phyloP scores from a whole-genome alignment of 2,329 filamentous ascomycete genomes.

The Alternaria dauci region DNA sequence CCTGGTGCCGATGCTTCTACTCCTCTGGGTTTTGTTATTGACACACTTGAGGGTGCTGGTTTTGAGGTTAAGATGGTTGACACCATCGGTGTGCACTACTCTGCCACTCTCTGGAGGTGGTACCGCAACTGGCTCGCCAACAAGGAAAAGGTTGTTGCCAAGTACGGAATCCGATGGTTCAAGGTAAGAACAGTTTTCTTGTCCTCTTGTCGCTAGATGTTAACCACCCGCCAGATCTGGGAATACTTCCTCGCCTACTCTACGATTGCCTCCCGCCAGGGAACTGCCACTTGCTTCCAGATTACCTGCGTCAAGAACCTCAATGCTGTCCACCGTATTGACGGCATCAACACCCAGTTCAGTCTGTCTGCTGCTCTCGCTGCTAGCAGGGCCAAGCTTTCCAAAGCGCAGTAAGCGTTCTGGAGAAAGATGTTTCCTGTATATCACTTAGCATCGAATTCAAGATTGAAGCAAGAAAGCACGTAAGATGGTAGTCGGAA shows the following conservation, averaged over 20 bases:
- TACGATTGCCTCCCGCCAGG: slow-evolving; percentile 84
- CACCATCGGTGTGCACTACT: slow-evolving; percentile 96
- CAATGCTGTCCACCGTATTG: slow-evolving; percentile 82
- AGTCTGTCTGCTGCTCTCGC: slow-evolving; percentile 72
- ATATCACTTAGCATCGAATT: neutral
- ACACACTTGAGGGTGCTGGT: slow-evolving; percentile 83
- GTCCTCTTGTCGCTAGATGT: neutral
- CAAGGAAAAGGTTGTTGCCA: slow-evolving; percentile 88
- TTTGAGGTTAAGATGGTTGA: slow-evolving; percentile 93
- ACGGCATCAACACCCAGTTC: slow-evolving; percentile 75
- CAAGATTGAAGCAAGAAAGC: neutral
- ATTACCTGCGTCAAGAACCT: slow-evolving; percentile 89
- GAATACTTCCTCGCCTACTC: slow-evolving; percentile 89
- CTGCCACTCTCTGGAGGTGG: slow-evolving; percentile 95
- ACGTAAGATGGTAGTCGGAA: neutral
- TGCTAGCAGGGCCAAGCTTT: slow-evolving; percentile 53
- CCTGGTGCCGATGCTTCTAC: slow-evolving; percentile 95
- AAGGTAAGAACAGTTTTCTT: slow-evolving; percentile 68
- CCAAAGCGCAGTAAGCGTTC: slow-evolving; percentile 18
- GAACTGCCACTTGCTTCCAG: slow-evolving; percentile 85
- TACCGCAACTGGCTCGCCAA: slow-evolving; percentile 99
- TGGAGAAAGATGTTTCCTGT: neutral
- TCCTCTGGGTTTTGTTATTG: slow-evolving; percentile 86
- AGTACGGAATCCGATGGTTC: slow-evolving; percentile 96
- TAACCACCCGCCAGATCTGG: slow-evolving; percentile 73